A percentile compares a stretch with the other conserved stretches of the same genome.
Evolutionary conservation across 1,284 basidiomycete species (phyloP).

Genomic region (Jaminaea rosea): DNA sequence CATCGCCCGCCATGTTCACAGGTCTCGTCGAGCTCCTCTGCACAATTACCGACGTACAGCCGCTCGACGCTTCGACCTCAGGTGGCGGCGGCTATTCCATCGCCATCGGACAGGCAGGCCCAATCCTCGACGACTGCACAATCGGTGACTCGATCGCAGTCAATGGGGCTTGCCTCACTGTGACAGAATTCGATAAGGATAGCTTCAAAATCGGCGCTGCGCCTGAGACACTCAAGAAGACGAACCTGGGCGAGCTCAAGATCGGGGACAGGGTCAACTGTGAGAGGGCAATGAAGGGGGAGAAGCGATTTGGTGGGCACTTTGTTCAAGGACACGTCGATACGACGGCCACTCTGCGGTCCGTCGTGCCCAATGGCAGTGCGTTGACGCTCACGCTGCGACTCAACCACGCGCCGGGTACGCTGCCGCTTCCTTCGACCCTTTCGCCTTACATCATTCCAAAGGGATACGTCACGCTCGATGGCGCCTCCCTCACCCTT

Average conservation of each 20-base stretch:
- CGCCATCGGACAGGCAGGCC: slow-evolving; percentile 63
- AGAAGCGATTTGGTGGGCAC: slow-evolving; percentile 88
- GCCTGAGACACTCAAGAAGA: slow-evolving; percentile 80
- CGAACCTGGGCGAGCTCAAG: slow-evolving; percentile 68
- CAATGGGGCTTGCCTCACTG: slow-evolving; percentile 72
- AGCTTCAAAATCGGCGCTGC: slow-evolving; percentile 90
- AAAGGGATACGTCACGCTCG: slow-evolving; percentile 94
- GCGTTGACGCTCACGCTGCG: slow-evolving; percentile 72
- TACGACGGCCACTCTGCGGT: slow-evolving; percentile 56
- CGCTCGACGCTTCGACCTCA: slow-evolving; percentile 52
- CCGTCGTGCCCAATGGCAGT: slow-evolving; percentile 68
- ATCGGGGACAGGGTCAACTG: slow-evolving; percentile 80
- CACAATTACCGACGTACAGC: slow-evolving; percentile 57
- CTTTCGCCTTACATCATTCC: slow-evolving; percentile 76
- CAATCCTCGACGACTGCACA: slow-evolving; percentile 80
- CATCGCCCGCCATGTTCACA: slow-evolving; percentile 25
- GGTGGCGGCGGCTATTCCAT: slow-evolving; percentile 68
- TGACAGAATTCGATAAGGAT: slow-evolving; percentile 60
- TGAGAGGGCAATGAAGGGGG: slow-evolving; percentile 83
- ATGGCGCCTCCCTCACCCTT: slow-evolving; percentile 86
- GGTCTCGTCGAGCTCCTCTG: slow-evolving; percentile 62
- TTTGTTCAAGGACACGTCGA: slow-evolving; percentile 82
- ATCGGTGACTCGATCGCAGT: slow-evolving; percentile 91
- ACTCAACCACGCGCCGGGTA: slow-evolving; percentile 43
- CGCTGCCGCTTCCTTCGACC: slow-evolving; percentile 58